Base-by-base conservation (phyloP, 768 basidiomycete genomes). In the Mycena amicta region DNA sequence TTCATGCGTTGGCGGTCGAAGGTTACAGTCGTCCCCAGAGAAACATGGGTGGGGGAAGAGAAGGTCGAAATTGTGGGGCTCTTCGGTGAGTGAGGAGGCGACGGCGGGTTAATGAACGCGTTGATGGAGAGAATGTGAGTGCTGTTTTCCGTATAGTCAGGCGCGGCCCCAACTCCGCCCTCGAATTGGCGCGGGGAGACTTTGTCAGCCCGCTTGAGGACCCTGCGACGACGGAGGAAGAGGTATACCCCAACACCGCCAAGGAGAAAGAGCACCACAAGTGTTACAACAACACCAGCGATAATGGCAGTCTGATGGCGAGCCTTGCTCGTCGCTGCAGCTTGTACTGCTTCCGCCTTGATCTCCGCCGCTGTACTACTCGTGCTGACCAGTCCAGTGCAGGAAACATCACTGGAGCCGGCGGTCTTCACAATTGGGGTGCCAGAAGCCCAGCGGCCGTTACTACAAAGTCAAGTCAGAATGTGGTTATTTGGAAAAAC, bases 381-480 rank as follows among this genome's bases (percentile, higher is more conserved):
- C 2, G 62, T 50, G 40, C 74, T 75, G 20, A 66, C 61, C 0
- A 75, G 65, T 3, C 74, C 72, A 2, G 50, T 55, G 55, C 79
- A 81, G 18, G 47, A 47, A 2, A 68, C 63, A 59, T 79, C 67
- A 8, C 61, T 58, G 16, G 74, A 71, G 5, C 75, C 71, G 65
- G 29, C 33, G 4, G 70, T 73, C 2, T 53, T 60, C 20, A 73
- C 66, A 18, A 68, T 61, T 4, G 71, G 68, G n/a, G 71, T 72
- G 39, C 71, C 70, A 30, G 59, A 51, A 3, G 72, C 76, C 70
- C 74, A 74, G 33, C 68, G 68, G 12, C 76, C 77, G 29, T 71
- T 73, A n/a, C 79, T 81, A 61, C 37, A 26, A 41, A 29, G 27
- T 50, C 41, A 61, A 47, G 50, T 18, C 31, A 30, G 39, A 51